Evolutionary conservation across 805 yeast species (phyloP), one percentile per base, ranked within the genome.

Genomic region (Starmerella stellata): DNA sequence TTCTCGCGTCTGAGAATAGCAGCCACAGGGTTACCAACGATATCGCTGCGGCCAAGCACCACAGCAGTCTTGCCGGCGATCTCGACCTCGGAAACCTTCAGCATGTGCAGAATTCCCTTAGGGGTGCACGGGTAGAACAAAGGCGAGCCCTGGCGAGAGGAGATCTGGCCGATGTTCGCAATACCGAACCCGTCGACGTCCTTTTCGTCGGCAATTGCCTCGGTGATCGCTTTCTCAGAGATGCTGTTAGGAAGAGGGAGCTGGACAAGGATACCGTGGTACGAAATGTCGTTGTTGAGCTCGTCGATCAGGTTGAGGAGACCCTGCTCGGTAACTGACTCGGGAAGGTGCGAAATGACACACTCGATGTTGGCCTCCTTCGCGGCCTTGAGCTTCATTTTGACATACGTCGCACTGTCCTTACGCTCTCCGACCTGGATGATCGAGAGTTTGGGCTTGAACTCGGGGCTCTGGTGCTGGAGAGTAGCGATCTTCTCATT

Each of bases 111-210:
- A 51, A 83, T 72, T 42, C 98, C 98, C 60, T 76, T 74, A 39
- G 98, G 98, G 21, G 98, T 87, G 63, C 96, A 87, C 27, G 98
- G 96, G 47, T 76, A 66, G 59, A 82, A 85, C 43, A 64, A 60
- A 24, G 95, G 94, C 28, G 63, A 55, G 18, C 95, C 95, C 38
- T 81, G 81, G 48, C 79, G 74, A 60, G 83, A 82, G 50, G 85
- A 72, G 42, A 87, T 68, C 55, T 87, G 95, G 43, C 95, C 96
- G 41, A 81, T 74, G 57, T 90, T 90, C 52, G 66, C 68, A 40
- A 83, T 74, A 32, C 85, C 90, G 53, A 87, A 90, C 2, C 98
- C 98, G 58, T 87, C 98, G 35, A 90, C 94, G 53, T 87, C 98
- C 62, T 87, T 87, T 33, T 69, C 73, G 14, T 79, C 70, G 9